Evolutionary conservation across 208 protist species (phyloP), one percentile per base, ranked within the genome.

Genomic region (Leishmania tarentolae): DNA sequence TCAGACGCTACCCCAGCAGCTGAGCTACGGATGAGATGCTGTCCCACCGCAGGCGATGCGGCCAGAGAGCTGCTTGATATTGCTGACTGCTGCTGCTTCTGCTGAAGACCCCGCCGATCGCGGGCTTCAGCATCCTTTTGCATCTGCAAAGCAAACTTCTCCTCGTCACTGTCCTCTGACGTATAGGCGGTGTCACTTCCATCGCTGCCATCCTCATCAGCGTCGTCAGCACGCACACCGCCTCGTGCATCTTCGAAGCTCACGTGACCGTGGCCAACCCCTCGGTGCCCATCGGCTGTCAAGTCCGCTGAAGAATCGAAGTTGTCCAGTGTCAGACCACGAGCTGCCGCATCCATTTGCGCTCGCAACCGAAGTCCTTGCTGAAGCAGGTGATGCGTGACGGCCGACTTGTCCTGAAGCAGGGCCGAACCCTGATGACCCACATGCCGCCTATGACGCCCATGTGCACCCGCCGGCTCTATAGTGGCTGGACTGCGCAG

Each of bases 151-250:
- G 86, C 78, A 37, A 86, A 86, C 50, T 86, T 81, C 65, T 94
- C 90, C 24, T 89, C 84, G 19, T 92, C 88, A 70, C 88, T 94
- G 11, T 63, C 80, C 44, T 90, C 88, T 1, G 86, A 91, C 8
- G 90, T 91, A 85, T 88, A 91, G 6, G 74, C 53, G 44, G 70
- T 82, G 15, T 40, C 80, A 19, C 44, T 50, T 50, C 28, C 44
- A 17, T 73, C 44, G 44, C n/a, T 57, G 37, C 35, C 21, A 59
- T 78, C 72, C 24, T 78, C 68, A 71, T 57, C 76, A 8, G 28
- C 61, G 69, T 75, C 65, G 19, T 79, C 37, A 19, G 42, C 31
- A 5, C 35, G 52, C 15, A 24, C 13, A 4, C 69, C 75, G 46
- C 13, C 28, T 28, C 59, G 69, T 72, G 28, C 74, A 59, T 63